Base-by-base conservation (phyloP, 2,329 filamentous ascomycete species). In the Trichoderma sp. region DNA sequence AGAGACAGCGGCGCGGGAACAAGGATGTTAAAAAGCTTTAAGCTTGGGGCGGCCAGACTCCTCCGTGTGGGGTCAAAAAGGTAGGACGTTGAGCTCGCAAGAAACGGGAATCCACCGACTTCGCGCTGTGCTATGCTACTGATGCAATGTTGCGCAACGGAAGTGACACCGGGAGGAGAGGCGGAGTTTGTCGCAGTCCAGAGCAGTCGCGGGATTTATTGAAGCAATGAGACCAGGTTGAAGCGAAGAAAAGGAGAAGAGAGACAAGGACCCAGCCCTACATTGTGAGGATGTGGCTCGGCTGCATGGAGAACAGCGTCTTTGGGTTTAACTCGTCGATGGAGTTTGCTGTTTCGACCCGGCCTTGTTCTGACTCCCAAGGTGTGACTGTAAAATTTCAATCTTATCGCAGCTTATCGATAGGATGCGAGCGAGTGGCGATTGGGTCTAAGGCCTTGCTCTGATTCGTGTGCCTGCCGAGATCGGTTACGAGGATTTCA, bases 381-480 rank as follows among this genome's bases (percentile, higher is more conserved):
- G 63, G 63, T 31, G 60, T 69, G 60, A 69, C 59, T 49, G 37
- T 52, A 64, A 69, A 69, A 69, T 59, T 59, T 59, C 29, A 10
- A 58, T 64, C 67, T 58, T 69, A 69, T 64, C 60, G 59, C 14
- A 5, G 29, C 60, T 64, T 69, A 69, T 69, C 67, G 67, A 69
- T 69, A 69, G 67, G 67, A 21, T 27, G 53, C 27, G 29, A 49
- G 53, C 24, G 37, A 29, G 47, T 40, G 35, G 55, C 67, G 53
- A n/a, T 35, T 53, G 19, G n/a, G 40, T 43, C 37, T 27, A 37
- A 35, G 58, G 19, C 58, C 37, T 27, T 40, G 53, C 11, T 68
- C 65, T 61, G 65, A 68, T 68, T 61, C 65, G 56, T 68, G 65
- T 68, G 29, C 57, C 65, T 68, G 65, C 65, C 65, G 65, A 61